Evolutionary conservation across 805 yeast genomes (phyloP), one percentile per base, ranked within the genome.

Genomic region (Cyberlindnera euphorbiae): DNA sequence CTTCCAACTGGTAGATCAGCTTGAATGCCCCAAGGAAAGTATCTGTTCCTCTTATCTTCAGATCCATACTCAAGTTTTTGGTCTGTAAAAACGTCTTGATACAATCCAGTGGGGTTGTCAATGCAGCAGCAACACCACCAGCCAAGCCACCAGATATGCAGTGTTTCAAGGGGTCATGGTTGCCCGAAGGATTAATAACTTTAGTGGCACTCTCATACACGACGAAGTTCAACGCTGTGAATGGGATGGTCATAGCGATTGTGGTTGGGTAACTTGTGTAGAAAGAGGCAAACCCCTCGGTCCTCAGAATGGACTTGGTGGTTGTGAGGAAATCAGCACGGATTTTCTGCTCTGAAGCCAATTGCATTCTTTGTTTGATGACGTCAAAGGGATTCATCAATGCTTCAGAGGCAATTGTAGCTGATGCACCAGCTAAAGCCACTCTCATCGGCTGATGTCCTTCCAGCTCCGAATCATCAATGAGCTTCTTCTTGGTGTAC

Each of bases 361-460:
- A 50, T 61, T 90, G 98, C 95, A 90, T 88, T 60, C 97, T 73
- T 66, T 90, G 98, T 59, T 90, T 90, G 41, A 93, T 69, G 26
- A 90, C 95, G 58, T 90, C 98, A 53, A 90, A 90, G 15, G 98
- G 98, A 43, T 93, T 90, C 97, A 90, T 90, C 50, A 93, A 67
- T 1, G 96, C 96, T 58, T 90, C 97, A 4, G 89, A 78, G 1
- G 94, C 81, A 11, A 77, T 75, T 4, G 97, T 90, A 13, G 96
- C 97, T 8, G 86, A 79, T n/a, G 89, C 82, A 44, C 97, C 98
- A 12, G 96, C 90, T 13, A 79, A 52, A 17, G 94, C 82, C 8
- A 95, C 87, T 50, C 84, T 79, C 30, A 84, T 56, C 9, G 96
- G 95, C 52, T 85, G 93, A 52, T 78, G 64, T n/a, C 65, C 59